phyloP scores from a whole-genome alignment of 139 green algal species.

The Chloropicon primus region DNA sequence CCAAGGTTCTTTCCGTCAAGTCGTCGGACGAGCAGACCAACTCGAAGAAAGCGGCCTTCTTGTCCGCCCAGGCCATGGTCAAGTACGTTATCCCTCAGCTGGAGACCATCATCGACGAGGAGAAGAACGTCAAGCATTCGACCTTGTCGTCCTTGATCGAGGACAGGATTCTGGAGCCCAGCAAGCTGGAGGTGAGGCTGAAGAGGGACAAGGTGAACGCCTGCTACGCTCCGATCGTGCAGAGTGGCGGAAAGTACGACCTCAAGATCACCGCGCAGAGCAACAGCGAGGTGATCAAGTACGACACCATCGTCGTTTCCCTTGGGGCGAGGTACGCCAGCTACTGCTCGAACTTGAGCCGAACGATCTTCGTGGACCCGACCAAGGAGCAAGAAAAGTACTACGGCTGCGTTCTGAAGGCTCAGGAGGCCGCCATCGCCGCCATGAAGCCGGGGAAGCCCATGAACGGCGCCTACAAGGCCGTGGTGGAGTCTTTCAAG shows the following conservation, averaged over 20 bases:
- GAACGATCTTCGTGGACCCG: conserved; percentile 79
- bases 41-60: conserved; percentile 64
- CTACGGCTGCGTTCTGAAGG: conserved; percentile 41
- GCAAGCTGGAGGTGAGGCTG: conserved; percentile 53
- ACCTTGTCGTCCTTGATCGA: conserved; percentile 61
- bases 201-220: conserved; percentile 75
- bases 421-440: conserved; percentile 40
- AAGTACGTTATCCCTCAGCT: conserved; percentile 55
- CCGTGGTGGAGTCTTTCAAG: conserved; percentile 44
- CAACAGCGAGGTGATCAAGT: conserved; percentile 42
- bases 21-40: conserved; percentile 62
- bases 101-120: conserved; percentile 69
- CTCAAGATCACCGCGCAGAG: conserved; percentile 33
- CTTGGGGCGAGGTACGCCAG: conserved; percentile 63
- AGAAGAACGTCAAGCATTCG: conserved; percentile 78
- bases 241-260: conserved; percentile 55
- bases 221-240: conserved; percentile 85
- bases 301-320: conserved; percentile 55
- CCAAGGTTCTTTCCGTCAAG: conserved; percentile 58
- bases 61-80: conserved; percentile 49
- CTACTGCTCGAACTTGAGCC: conserved; percentile 84
- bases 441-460: conserved; percentile 28
- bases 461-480: background rate
- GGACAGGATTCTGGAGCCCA: conserved; percentile 56
- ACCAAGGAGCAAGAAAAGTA: conserved; percentile 55